A percentile compares a stretch with the other conserved stretches of the same genome.
These are phyloP conservation scores for Colletotrichum euphorbiae DNA, from an alignment of 2,329 filamentous ascomycete species.

Conservation along the genomic window DNA sequence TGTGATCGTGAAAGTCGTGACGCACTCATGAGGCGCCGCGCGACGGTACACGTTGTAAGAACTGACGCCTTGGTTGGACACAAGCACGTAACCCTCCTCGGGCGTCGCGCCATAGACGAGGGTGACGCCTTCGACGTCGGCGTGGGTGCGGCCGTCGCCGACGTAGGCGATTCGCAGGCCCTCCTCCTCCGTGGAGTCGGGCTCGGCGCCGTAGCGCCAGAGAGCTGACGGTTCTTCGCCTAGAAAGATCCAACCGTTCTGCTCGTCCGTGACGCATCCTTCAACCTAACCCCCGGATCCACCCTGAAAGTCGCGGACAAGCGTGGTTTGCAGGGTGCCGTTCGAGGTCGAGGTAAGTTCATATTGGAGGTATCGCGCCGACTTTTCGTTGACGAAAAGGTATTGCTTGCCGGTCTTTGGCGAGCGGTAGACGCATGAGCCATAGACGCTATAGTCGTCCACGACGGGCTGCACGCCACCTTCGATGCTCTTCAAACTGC, in stretches of 20 bases:
- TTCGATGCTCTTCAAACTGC: conserved; percentile 54
- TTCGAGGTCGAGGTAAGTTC: conserved; percentile 56
- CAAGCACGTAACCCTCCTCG: conserved; percentile 61
- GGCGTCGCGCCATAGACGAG: conserved; percentile 58
- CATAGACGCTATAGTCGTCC: conserved; percentile 60
- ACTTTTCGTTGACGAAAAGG: conserved; percentile 66
- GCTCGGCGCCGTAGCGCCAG: conserved; percentile 65
- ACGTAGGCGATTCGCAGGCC: conserved; percentile 54
- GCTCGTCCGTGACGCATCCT: conserved; percentile 64
- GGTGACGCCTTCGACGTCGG: conserved; percentile 66
- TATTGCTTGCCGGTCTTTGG: conserved; percentile 60
- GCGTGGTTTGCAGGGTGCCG: conserved; percentile 56
- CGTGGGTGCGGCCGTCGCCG: conserved; percentile 60
- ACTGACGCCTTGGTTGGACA: conserved; percentile 65
- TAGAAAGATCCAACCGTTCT: conserved; percentile 62
- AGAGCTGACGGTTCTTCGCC: conserved; percentile 64
- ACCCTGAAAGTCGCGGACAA: conserved; percentile 63
- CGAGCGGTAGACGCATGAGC: conserved; percentile 64
- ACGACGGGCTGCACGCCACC: conserved; percentile 61
- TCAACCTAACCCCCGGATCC: conserved; percentile 66
- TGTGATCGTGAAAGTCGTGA: conserved; percentile 61
- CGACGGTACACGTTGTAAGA: conserved; percentile 64
- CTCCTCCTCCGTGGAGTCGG: conserved; percentile 51
- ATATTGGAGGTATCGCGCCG: conserved; percentile 65
- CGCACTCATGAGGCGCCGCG: conserved; percentile 60